A percentile compares a stretch with the other conserved stretches of the same genome.
phyloP scores from a whole-genome alignment of 257 asterid genomes.

The Fraxinus cuspidata region DNA sequence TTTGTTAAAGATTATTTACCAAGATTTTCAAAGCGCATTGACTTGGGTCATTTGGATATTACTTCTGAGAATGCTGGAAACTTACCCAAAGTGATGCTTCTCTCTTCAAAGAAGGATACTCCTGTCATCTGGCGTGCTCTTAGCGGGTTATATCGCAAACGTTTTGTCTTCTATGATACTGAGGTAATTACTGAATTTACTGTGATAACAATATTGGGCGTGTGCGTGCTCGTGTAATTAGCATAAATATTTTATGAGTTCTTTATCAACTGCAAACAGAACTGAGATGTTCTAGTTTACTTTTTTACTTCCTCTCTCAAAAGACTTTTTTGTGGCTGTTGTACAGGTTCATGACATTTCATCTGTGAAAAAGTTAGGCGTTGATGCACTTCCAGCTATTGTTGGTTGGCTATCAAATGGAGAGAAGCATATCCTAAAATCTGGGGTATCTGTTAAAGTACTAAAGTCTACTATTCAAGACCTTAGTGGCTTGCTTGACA shows the following conservation, averaged over 20 bases:
- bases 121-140: slow-evolving; percentile 92
- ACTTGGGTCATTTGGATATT: slow-evolving; percentile 46
- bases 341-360: slow-evolving; percentile 67
- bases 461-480: slow-evolving; percentile 76
- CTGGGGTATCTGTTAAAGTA: slow-evolving; percentile 78
- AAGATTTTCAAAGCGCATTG: slow-evolving; percentile 78
- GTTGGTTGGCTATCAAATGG: slow-evolving; percentile 87
- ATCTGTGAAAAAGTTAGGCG: slow-evolving; percentile 54
- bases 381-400: slow-evolving; percentile 80
- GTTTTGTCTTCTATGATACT: slow-evolving; percentile 69
- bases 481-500: slow-evolving; percentile 68
- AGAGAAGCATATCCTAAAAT: slow-evolving; percentile 60
- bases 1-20: slow-evolving; percentile 79
- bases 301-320: slow-evolving; percentile 7
- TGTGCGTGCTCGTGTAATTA: background rate
- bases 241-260: background rate
- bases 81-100: slow-evolving; percentile 76
- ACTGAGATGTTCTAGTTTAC: background rate
- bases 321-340: slow-evolving; percentile 13
- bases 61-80: slow-evolving; percentile 44
- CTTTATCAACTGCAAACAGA: background rate
- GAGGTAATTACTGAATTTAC: slow-evolving; percentile 47
- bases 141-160: slow-evolving; percentile 76
- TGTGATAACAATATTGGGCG: background rate
- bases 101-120: slow-evolving; percentile 82